These are phyloP conservation scores for Aureobasidium uvarum DNA, from an alignment of 2,329 filamentous ascomycete genomes.

Conservation along the genomic window DNA sequence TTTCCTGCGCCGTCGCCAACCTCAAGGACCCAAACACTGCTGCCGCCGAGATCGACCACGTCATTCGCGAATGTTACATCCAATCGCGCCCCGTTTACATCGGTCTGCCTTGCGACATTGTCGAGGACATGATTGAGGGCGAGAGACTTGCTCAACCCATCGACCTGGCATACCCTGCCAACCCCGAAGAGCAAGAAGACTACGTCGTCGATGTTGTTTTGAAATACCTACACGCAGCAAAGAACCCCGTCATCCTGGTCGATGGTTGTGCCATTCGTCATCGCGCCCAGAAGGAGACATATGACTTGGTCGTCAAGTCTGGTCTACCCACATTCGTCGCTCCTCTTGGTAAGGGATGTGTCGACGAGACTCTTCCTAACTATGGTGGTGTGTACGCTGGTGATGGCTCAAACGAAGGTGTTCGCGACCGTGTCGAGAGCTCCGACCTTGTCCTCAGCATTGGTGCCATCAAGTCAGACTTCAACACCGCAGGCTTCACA, in stretches of 20 bases:
- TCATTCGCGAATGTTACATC: conserved; percentile 71
- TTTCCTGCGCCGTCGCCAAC: conserved; percentile 70
- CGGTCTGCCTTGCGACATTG: conserved; percentile 80
- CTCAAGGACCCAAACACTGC: conserved; percentile 69
- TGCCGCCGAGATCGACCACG: conserved; percentile 72
- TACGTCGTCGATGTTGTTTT: conserved; percentile 78
- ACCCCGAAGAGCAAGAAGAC: conserved; percentile 69
- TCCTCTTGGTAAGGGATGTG: conserved; percentile 83
- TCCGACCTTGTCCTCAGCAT: conserved; percentile 31
- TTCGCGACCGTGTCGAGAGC: conserved; percentile 31
- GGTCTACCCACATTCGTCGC: conserved; percentile 82
- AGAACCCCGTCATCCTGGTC: conserved; percentile 74
- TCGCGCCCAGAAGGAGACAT: conserved; percentile 68
- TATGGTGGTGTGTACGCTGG: conserved; percentile 63
- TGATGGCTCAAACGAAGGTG: conserved; percentile 29
- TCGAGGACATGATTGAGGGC: conserved; percentile 72
- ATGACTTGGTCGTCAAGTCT: conserved; percentile 69
- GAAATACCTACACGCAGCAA: conserved; percentile 68
- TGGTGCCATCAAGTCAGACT: conserved; percentile 31
- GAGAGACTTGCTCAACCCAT: conserved; percentile 66
- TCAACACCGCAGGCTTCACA: conserved; percentile 38
- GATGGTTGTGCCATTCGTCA: conserved; percentile 82
- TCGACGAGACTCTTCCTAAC: conserved; percentile 71
- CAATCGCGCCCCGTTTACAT: conserved; percentile 79
- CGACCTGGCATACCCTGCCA: conserved; percentile 62